phyloP scores from a whole-genome alignment of 306 rosid species.

The Senna siamea region DNA sequence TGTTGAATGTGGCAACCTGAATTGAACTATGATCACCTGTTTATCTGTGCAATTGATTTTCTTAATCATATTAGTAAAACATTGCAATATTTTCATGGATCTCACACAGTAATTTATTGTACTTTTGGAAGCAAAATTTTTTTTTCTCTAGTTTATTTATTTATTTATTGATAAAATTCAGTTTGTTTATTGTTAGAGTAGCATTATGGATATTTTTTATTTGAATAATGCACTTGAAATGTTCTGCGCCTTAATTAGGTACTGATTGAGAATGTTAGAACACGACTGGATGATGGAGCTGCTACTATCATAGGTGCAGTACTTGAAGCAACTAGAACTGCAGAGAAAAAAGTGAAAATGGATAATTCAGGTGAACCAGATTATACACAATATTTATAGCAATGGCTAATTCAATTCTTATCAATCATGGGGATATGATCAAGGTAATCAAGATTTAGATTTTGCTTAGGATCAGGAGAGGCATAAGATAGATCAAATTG shows the following conservation, averaged over 20 bases:
- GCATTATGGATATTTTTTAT: slow-evolving; percentile 30
- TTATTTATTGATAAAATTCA: neutral
- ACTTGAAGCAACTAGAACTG: slow-evolving; percentile 67
- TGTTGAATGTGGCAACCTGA: slow-evolving; percentile 23
- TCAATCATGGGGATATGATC: slow-evolving; percentile 21
- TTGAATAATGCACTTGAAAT: slow-evolving; percentile 34
- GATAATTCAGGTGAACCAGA: slow-evolving; percentile 67
- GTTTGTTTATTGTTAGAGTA: neutral
- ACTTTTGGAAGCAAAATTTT: slow-evolving; percentile 6
- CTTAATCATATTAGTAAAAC: slow-evolving; percentile 13
- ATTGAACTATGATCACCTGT: neutral
- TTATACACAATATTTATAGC: neutral
- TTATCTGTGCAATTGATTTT: slow-evolving; percentile 26
- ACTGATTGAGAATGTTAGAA: slow-evolving; percentile 76
- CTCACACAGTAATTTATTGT: slow-evolving; percentile 2
- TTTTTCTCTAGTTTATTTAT: neutral
- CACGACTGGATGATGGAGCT: slow-evolving; percentile 71
- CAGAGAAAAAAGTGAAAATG: slow-evolving; percentile 65
- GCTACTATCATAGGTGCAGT: slow-evolving; percentile 71
- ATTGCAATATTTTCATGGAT: slow-evolving; percentile 30
- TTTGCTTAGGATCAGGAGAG: no score
- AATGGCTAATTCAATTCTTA: slow-evolving; percentile 1
- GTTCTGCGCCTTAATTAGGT: slow-evolving; percentile 52
- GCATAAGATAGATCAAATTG: no score
- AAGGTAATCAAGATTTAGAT: no score